Evolutionary conservation across 148 eudicot species (phyloP).

Genomic region (Linanthus parryae): DNA sequence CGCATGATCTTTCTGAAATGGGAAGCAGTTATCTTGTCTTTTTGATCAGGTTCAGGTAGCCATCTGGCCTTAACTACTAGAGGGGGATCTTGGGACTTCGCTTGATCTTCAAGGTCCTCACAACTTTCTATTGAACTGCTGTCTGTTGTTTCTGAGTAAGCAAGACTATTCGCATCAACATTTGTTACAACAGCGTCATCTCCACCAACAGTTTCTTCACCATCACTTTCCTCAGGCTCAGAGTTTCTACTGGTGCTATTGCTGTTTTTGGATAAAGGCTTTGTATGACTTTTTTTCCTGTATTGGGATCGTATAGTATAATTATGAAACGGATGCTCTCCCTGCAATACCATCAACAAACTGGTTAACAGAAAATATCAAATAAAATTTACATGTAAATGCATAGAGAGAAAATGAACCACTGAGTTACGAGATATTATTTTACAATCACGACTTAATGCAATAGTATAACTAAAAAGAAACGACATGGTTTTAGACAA

Average conservation of each 20-base stretch:
- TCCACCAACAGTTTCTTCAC: constrained; percentile 20
- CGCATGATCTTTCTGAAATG: constrained; percentile 83
- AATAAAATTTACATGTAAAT: too few relatives aligned
- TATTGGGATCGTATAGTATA: constrained; percentile 76
- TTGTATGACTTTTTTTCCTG: constrained; percentile 32
- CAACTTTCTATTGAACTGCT: constrained; percentile 4
- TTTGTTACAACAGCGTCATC: constrained; percentile 21
- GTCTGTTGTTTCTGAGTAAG: constrained; percentile 20
- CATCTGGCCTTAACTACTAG: constrained; percentile 54
- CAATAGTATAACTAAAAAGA: too few relatives aligned
- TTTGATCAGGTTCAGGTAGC: constrained; percentile 73
- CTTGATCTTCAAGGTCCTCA: constrained; percentile 20
- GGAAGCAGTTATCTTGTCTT: constrained; percentile 64
- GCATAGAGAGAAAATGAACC: too few relatives aligned
- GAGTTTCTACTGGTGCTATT: too few relatives aligned
- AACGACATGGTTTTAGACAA: too few relatives aligned
- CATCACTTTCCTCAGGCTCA: constrained; percentile 30
- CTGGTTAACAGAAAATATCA: too few relatives aligned
- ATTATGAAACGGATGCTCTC: constrained; percentile 89
- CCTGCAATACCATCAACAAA: too few relatives aligned
- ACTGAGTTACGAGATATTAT: too few relatives aligned
- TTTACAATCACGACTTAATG: too few relatives aligned
- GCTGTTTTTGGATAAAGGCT: too few relatives aligned
- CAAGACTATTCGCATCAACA: constrained; percentile 23
- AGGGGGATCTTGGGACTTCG: constrained; percentile 19